phyloP scores from a whole-genome alignment of 192 early-diverging fungal genomes.

The Spizellomyces punctatus region DNA sequence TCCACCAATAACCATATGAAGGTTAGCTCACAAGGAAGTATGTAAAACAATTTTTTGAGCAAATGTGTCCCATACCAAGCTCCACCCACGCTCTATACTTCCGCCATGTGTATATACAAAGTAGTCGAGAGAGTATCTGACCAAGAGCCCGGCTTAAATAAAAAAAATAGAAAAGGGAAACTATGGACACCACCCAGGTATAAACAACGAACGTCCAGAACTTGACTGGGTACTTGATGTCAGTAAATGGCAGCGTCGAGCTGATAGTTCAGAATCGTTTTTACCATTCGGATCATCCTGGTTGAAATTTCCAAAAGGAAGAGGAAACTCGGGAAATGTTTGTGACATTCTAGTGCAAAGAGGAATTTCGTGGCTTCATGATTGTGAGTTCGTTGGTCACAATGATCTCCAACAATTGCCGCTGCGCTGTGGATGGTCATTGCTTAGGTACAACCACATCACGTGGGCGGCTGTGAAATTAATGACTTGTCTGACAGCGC shows the following conservation, averaged over 20 bases:
- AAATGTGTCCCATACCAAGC: constrained; percentile 55
- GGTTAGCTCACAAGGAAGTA: constrained; percentile 10
- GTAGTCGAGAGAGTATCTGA: constrained; percentile 59
- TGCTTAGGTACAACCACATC: too few relatives aligned
- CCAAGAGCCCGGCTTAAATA: constrained; percentile 70
- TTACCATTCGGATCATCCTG: constrained; percentile 28
- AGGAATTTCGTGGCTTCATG: too few relatives aligned
- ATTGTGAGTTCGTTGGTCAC: too few relatives aligned
- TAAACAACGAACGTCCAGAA: constrained; percentile 69
- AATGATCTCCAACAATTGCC: too few relatives aligned
- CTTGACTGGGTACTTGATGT: constrained; percentile 18
- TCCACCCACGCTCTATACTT: constrained; percentile 68
- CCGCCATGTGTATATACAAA: constrained; percentile 70
- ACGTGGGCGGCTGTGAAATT: too few relatives aligned
- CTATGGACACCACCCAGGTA: constrained; percentile 66
- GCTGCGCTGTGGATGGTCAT: too few relatives aligned
- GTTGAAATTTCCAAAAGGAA: constrained; percentile 38
- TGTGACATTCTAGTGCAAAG: neutral
- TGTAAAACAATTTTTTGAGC: neutral
- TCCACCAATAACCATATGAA: neutral
- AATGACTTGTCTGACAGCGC: too few relatives aligned
- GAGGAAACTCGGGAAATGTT: constrained; percentile 20
- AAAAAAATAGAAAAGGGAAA: constrained; percentile 74
- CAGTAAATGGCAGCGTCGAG: neutral
- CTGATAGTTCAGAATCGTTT: neutral